Evolutionary conservation across 2,329 filamentous ascomycete species (phyloP), one percentile per base, ranked within the genome.

Genomic region (Dryadomyces sulphureus): DNA sequence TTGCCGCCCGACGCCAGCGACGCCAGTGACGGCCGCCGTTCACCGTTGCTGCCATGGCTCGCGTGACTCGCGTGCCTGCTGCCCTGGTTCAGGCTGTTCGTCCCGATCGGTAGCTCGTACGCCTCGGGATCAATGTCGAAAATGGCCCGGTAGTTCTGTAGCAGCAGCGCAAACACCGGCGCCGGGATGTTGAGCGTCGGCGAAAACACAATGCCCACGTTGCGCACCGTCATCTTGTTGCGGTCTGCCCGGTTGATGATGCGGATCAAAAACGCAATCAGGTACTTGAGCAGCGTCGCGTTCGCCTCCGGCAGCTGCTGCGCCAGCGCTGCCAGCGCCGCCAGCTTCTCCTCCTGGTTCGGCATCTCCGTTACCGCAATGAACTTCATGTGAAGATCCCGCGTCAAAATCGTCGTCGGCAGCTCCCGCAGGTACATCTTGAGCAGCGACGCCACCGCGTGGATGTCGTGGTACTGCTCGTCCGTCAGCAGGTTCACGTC

Each of bases 211-310:
- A 98, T 96, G 52, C 92, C 90, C 46, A 98, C 86, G 58, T 98
- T 98, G 53, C 90, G 81, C 45, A 95, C 85, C 11, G 85, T 95
- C 92, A 98, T 98, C 70, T 95, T 96, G 68, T 98, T 98, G 51
- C 83, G 70, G 55, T 85, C 81, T 7, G 87, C 72, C 55, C 95
- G 88, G 62, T 92, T 88, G 58, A 95, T 87, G 55, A 98, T 90
- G 57, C 84, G 82, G 58, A 94, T 86, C 55, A 98, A 65, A 65
- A 94, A 95, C 4, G 84, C 78, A 41, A 90, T 85, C 46, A 98
- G 68, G 52, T 93, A 88, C 56, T 83, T 81, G 35, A 98, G 70
- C 38, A 98, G 68, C 3, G 84, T 80, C 41, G 81, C 76, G 52
- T 98, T 98, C 32, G 83, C 77, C 49, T 74, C 70, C 1, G 92